Percentiles rank a stretch among this genome's conserved stretches.
These are phyloP conservation scores for Ogataea saltuana DNA, from an alignment of 805 yeast species.

Conservation along the genomic window DNA sequence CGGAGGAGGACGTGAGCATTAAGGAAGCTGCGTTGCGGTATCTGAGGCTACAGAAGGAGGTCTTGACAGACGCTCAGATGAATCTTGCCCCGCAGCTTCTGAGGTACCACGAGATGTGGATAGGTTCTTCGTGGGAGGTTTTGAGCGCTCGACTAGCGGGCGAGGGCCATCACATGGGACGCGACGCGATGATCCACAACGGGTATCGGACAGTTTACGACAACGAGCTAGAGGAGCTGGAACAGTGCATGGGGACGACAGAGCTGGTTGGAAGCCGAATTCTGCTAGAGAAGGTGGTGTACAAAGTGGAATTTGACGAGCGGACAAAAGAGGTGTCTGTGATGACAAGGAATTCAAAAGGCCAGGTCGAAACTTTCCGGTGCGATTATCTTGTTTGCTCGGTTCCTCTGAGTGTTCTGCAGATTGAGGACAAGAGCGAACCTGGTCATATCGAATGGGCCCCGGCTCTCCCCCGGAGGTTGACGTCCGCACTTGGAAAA, in stretches of 20 bases:
- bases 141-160: slow-evolving; percentile 60
- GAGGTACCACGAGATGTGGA: slow-evolving; percentile 70
- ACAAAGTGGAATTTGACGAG: slow-evolving; percentile 26
- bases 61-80: slow-evolving; percentile 53
- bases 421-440: slow-evolving; percentile 31
- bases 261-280: slow-evolving; percentile 22
- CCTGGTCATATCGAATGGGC: slow-evolving; percentile 35
- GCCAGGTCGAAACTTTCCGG: slow-evolving; percentile 16
- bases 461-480: slow-evolving; percentile 37
- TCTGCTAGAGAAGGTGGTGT: slow-evolving; percentile 27
- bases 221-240: slow-evolving; percentile 33
- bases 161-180: slow-evolving; percentile 46
- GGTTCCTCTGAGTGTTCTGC: slow-evolving; percentile 51
- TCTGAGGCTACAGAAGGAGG: slow-evolving; percentile 43
- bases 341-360: slow-evolving; percentile 13
- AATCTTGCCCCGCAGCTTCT: slow-evolving; percentile 49
- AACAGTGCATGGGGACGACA: slow-evolving; percentile 13
- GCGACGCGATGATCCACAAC: slow-evolving; percentile 65
- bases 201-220: slow-evolving; percentile 49
- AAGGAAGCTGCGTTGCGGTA: slow-evolving; percentile 50
- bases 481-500: slow-evolving; percentile 32
- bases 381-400: slow-evolving; percentile 48
- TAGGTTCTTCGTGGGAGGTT: slow-evolving; percentile 66
- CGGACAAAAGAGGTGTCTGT: slow-evolving; percentile 23
- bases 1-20: slow-evolving; percentile 56